Base-by-base conservation (phyloP, 1,284 basidiomycete genomes). In the Polyporus tsugae region DNA sequence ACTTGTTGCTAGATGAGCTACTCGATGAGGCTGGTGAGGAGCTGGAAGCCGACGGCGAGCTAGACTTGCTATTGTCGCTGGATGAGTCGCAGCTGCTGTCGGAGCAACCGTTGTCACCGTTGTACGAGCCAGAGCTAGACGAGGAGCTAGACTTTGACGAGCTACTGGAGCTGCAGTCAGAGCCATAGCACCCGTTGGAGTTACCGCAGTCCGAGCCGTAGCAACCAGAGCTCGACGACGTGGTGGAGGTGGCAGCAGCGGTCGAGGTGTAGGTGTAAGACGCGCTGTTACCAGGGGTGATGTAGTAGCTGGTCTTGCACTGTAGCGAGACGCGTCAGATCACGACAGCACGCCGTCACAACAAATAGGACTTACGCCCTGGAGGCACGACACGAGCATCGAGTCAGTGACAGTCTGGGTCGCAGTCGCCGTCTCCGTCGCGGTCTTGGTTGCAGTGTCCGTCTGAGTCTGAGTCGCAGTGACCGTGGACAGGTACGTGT, bases 271-370 rank as follows among this genome's bases (percentile, higher is more conserved):
- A 89, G 15, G 87, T 87, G 79, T 87, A 88, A 74, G 80, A 81
- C 65, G 67, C 81, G 81, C 80, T 82, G 81, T 86, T 90, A 29
- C 88, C 87, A 19, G 79, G 68, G 15, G 76, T 83, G 76, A 91
- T 77, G 62, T 81, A 82, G 82, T 85, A 90, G 68, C 77, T 76
- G 49, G 83, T 86, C 82, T 89, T 88, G 85, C 90, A 91, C 85
- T 88, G 70, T 6, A 66, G 9, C 38, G 39, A 22, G 22, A 63
- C 25, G 19, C 38, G 39, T 67, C 58, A 70, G 65, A 55, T 22
- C 55, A 46, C 10, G 46, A 49, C 25, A 38, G n/a, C 0, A 15
- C 13, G 15, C 19, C 1, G 55, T 25, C 41, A 64, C 17, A 38
- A 19, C n/a, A 58, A 66, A n/a, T 29, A 22, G 13, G 63, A 78